These are phyloP conservation scores for Taiozyma sp. DNA, from an alignment of 1,139 yeast species.

Conservation along the genomic window DNA sequence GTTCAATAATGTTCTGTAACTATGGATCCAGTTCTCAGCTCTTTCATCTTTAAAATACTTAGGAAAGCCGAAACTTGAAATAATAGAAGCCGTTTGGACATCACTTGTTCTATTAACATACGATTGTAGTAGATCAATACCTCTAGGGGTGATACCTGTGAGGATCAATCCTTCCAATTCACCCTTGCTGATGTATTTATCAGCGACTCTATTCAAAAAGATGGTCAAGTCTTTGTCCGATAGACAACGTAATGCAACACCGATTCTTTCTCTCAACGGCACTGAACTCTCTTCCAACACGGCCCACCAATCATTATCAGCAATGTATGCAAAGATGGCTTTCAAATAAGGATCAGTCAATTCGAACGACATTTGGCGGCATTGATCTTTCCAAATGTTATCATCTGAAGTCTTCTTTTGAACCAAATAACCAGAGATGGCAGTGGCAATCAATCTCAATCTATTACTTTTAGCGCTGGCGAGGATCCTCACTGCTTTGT, in stretches of 20 bases:
- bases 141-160: slow-evolving; percentile 85
- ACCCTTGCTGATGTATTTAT: slow-evolving; percentile 68
- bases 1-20: slow-evolving; percentile 70
- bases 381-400: slow-evolving; percentile 91
- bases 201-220: slow-evolving; percentile 66
- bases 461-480: slow-evolving; percentile 40
- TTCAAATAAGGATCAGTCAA: slow-evolving; percentile 85
- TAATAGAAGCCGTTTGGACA: slow-evolving; percentile 86
- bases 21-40: slow-evolving; percentile 73
- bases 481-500: slow-evolving; percentile 72
- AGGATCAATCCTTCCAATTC: slow-evolving; percentile 87
- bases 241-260: slow-evolving; percentile 82
- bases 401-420: slow-evolving; percentile 58
- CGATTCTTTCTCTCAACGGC: slow-evolving; percentile 83
- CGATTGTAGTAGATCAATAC: slow-evolving; percentile 77
- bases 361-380: slow-evolving; percentile 82
- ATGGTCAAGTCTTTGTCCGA: slow-evolving; percentile 71
- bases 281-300: slow-evolving; percentile 86
- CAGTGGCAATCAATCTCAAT: slow-evolving; percentile 80
- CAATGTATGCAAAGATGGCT: slow-evolving; percentile 89
- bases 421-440: slow-evolving; percentile 88
- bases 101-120: slow-evolving; percentile 90
- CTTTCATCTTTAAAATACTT: slow-evolving; percentile 69
- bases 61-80: slow-evolving; percentile 79
- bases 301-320: slow-evolving; percentile 97